Evolutionary conservation across 495 filamentous ascomycete species (phyloP), one percentile per base, ranked within the genome.

Genomic region (Penicillium salamii): DNA sequence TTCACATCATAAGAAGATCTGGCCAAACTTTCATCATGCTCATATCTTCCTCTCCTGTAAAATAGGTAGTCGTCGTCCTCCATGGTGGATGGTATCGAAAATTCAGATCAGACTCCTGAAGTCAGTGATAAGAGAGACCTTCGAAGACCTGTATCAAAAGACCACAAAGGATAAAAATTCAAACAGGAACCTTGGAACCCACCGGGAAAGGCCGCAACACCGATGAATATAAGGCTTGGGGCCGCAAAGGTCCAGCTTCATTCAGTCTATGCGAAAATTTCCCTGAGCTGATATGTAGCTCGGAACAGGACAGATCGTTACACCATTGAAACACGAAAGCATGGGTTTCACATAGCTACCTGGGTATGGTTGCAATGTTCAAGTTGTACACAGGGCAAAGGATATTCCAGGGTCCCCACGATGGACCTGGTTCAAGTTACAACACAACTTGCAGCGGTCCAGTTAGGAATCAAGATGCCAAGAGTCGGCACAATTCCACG

Each of bases 401-500:
- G 11, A 32, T n/a, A 7, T 15, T 15, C 18, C 19, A 48, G 46
- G 36, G 28, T 31, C 28, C 29, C 46, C 18, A 32, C 6, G 26
- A 48, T 29, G 12, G 23, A 17, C 20, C 43, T 46, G 15, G 34
- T 45, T 23, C 24, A 14, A 9, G 37, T 48, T 24, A 26, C 11
- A 32, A 53, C 23, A 8, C 8, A 8, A 23, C 12, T 23, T 17
- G 33, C 18, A 19, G 33, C 13, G 8, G 24, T 12, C 2, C n/a
- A 35, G 17, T 51, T 44, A 24, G 46, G 15, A 34, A 32, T 26
- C 15, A 8, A 6, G 31, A 9, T 47, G 49, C 40, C 40, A 53
- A 49, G 49, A 49, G 36, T 50, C 55, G 55, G 55, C 20, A 6
- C 5, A 60, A 56, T 32, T 46, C 31, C 12, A 42, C 31, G 32